Conservation (phyloP, 257 asterid species). For the Nicotiana tabacum region DNA sequence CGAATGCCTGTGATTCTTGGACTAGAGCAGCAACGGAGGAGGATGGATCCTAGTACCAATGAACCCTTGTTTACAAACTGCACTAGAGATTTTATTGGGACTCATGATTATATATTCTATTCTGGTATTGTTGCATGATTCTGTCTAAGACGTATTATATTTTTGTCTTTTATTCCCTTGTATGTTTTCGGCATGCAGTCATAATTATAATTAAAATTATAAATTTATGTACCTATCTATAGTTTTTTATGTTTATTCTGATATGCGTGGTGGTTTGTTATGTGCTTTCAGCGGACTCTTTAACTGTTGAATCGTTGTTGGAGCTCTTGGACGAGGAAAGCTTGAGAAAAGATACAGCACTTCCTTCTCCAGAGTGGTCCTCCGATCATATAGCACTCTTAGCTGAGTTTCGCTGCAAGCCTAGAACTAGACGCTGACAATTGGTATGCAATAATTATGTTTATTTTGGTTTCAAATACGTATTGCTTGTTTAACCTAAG, state of each 20-base stretch:
- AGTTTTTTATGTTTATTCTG: neutral
- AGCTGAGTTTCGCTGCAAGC: constrained; percentile 92
- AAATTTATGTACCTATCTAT: neutral
- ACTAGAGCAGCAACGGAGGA: constrained; percentile 70
- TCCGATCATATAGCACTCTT: constrained; percentile 96
- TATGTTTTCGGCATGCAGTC: neutral
- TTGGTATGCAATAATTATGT: neutral
- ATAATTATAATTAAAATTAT: neutral
- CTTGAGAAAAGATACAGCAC: constrained; percentile 91
- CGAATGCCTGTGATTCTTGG: constrained; percentile 62
- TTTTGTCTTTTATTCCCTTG: neutral
- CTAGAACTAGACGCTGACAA: constrained; percentile 65
- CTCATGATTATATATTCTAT: constrained; percentile 93
- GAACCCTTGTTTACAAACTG: constrained; percentile 92
- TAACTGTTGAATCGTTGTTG: constrained; percentile 83
- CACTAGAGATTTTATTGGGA: constrained; percentile 83
- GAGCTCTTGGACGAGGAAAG: constrained; percentile 97
- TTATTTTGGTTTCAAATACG: neutral
- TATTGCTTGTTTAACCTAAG: neutral
- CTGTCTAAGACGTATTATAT: neutral
- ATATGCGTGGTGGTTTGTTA: neutral
- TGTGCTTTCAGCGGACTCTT: constrained; percentile 64
- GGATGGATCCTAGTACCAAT: constrained; percentile 74
- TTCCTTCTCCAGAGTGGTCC: constrained; percentile 99
- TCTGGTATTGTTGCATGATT: constrained; percentile 50